Base-by-base conservation (phyloP, 2,329 filamentous ascomycete genomes). In the Ophiostoma piceae region DNA sequence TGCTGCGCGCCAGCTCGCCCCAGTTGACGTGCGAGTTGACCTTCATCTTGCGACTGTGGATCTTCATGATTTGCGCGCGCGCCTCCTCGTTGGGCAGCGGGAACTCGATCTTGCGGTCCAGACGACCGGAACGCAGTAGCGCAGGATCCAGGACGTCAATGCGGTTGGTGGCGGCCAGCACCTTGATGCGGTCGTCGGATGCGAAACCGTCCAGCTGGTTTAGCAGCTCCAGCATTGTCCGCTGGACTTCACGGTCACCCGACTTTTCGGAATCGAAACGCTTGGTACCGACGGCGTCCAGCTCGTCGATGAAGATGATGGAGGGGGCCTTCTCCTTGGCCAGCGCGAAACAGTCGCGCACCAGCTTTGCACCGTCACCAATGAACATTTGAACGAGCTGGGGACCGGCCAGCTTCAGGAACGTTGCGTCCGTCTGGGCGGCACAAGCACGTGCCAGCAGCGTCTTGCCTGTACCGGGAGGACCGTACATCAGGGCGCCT, bases 331-430 rank as follows among this genome's bases (percentile, higher is more conserved):
- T 99, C 81, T 99, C 95, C 80, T 99, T 99, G 69, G 95, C 95
- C 16, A 99, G 84, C 1, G 95, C 95, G 79, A 99, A 99, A 81
- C 92, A 96, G 82, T 99, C 95, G 71, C 95, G 91, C 60, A 99
- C 95, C 39, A 99, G 87, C 82, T 99, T 99, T 62, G 96, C 95
- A 77, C 95, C 95, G 75, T 99, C 96, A 79, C 95, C 95, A 57
- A 99, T 99, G 80, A 98, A 99, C 95, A 98, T 99, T 80, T 99
- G 95, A 39, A 99, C 95, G 54, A 99, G 88, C 81, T 99, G 95
- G 5, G 96, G 95, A 67, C 95, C 95, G 72, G 95, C 95, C 70
- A 99, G 91, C 82, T 99, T 99, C 78, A 99, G 88, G 85, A 99
- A 99, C 32, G 95, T 99, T 73, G 95, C 95, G 75, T 99, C 95